These are phyloP conservation scores for Pelargonium cotyledonis DNA, from an alignment of 441 rosid species.

Conservation along the genomic window DNA sequence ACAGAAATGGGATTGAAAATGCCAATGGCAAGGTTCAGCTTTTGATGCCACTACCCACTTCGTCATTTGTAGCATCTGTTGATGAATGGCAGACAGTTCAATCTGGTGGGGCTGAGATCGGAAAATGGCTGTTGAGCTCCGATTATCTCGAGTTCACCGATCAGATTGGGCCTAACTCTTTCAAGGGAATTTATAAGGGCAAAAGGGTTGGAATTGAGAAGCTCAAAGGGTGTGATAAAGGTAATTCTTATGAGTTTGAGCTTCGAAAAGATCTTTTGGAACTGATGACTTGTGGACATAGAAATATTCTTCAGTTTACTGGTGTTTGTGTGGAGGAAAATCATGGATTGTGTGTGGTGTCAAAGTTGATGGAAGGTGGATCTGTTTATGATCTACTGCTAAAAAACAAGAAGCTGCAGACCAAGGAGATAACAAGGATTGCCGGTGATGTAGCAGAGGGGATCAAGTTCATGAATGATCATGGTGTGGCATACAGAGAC, in stretches of 20 bases:
- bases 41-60: slow-evolving; percentile 64
- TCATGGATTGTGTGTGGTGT: slow-evolving; percentile 78
- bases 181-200: slow-evolving; percentile 67
- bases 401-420: slow-evolving; percentile 71
- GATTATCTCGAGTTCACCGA: slow-evolving; percentile 70
- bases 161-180: slow-evolving; percentile 57
- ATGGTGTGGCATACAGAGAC: slow-evolving; percentile 71
- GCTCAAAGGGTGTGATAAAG: slow-evolving; percentile 92
- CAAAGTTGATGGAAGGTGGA: slow-evolving; percentile 90
- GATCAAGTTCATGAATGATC: slow-evolving; percentile 74
- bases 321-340: slow-evolving; percentile 85
- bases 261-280: slow-evolving; percentile 72
- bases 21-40: slow-evolving; percentile 46
- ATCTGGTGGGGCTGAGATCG: slow-evolving; percentile 61
- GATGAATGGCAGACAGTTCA: slow-evolving; percentile 89
- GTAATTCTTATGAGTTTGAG: slow-evolving; percentile 75
- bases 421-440: slow-evolving; percentile 68
- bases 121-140: slow-evolving; percentile 69
- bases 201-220: slow-evolving; percentile 77
- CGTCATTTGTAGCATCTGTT: slow-evolving; percentile 54
- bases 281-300: slow-evolving; percentile 91
- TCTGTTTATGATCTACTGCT: slow-evolving; percentile 64
- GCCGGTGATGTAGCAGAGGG: slow-evolving; percentile 76
- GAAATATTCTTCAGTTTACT: slow-evolving; percentile 61
- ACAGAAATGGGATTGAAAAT: slow-evolving; percentile 42